phyloP scores from a whole-genome alignment of 2,329 filamentous ascomycete genomes.

The Calonectria naviculata region DNA sequence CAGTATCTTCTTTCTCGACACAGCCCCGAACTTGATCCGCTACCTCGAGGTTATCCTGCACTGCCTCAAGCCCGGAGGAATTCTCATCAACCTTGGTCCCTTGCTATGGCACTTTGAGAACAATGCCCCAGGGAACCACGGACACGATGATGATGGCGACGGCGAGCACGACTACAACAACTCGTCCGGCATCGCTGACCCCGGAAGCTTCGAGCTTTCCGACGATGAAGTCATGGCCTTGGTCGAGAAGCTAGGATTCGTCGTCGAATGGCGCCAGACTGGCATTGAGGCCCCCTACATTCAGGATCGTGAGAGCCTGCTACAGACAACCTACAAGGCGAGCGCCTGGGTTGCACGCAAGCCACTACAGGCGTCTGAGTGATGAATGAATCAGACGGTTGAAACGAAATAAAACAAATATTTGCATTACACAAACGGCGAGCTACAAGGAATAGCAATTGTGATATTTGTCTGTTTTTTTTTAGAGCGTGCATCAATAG shows the following conservation, averaged over 20 bases:
- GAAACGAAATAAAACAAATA: not conserved
- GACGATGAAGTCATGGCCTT: slow-evolving; percentile 88
- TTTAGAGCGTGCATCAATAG: slow-evolving; percentile 25
- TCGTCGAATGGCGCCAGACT: slow-evolving; percentile 71
- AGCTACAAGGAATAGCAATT: not conserved
- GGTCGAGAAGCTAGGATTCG: slow-evolving; percentile 81
- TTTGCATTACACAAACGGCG: not conserved
- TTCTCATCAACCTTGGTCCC: slow-evolving; percentile 92
- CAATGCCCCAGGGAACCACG: slow-evolving; percentile 68
- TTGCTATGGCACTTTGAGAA: slow-evolving; percentile 97
- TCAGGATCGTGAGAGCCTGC: slow-evolving; percentile 85
- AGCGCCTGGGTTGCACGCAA: slow-evolving; percentile 91
- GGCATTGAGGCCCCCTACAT: slow-evolving; percentile 85
- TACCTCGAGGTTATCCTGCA: slow-evolving; percentile 87
- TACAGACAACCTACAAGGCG: slow-evolving; percentile 83
- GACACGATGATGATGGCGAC: slow-evolving; percentile 62
- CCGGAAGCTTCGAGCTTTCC: slow-evolving; percentile 89
- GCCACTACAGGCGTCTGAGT: slow-evolving; percentile 40
- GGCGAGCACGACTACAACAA: slow-evolving; percentile 60
- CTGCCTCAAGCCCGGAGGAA: slow-evolving; percentile 80
- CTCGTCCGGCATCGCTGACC: slow-evolving; percentile 82
- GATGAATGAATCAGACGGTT: not conserved
- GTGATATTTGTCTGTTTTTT: not conserved
- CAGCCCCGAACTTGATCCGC: slow-evolving; percentile 89
- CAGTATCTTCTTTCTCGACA: slow-evolving; percentile 97